A percentile compares a stretch with the other conserved stretches of the same genome.
Evolutionary conservation across 2,329 filamentous ascomycete genomes (phyloP).

Genomic region (Aspergillus pseudotamarii): DNA sequence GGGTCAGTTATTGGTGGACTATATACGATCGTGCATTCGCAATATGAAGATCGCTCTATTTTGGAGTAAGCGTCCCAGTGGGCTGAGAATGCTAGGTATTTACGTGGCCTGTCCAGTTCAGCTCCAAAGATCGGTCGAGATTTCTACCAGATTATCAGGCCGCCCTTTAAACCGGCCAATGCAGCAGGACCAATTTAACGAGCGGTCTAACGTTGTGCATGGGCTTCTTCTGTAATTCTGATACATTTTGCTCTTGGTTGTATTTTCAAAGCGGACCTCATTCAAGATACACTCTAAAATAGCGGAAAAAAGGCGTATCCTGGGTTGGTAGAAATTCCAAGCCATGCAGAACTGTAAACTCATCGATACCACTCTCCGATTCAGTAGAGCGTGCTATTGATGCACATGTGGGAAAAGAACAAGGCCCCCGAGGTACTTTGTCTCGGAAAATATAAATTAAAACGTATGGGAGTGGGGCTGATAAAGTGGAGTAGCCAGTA

Average conservation of each 20-base stretch:
- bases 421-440: neutral
- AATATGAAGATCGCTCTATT: neutral
- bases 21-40: neutral
- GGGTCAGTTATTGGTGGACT: neutral
- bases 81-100: neutral
- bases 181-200: neutral
- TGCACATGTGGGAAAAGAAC: too few relatives aligned
- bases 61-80: neutral
- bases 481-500: neutral
- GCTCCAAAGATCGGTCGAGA: neutral
- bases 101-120: neutral
- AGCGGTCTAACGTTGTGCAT: neutral
- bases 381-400: neutral
- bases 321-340: too few relatives aligned
- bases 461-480: neutral
- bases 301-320: too few relatives aligned
- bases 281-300: too few relatives aligned
- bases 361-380: neutral
- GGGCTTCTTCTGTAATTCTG: neutral
- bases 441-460: neutral
- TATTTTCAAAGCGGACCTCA: too few relatives aligned
- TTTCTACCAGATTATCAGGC: neutral
- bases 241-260: neutral
- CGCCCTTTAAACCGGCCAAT: too few relatives aligned
- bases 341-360: too few relatives aligned